Evolutionary conservation across 345 rosid species (phyloP).

Genomic region (Pistacia atlantica): DNA sequence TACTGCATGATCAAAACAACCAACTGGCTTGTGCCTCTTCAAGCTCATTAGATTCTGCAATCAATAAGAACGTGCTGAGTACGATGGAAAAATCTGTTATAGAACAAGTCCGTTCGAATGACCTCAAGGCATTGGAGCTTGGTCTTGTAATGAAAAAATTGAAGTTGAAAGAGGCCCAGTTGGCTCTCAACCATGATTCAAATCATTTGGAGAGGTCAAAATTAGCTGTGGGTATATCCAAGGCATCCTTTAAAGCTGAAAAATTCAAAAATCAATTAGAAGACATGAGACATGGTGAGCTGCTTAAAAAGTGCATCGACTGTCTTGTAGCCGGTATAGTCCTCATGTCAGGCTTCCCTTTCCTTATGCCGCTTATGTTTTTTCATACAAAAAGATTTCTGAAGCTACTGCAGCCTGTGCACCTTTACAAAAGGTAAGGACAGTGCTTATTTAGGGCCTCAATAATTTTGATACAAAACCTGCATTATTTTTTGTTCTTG

Average conservation of each 20-base stretch:
- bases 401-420: conserved; percentile 74
- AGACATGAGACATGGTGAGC: conserved; percentile 67
- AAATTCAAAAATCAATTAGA: conserved; percentile 74
- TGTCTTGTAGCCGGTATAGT: conserved; percentile 79
- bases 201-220: conserved; percentile 66
- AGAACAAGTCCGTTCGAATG: conserved; percentile 76
- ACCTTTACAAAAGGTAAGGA: conserved; percentile 44
- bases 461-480: not conserved
- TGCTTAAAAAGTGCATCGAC: conserved; percentile 64
- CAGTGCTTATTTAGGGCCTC: conserved; percentile 8
- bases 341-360: conserved; percentile 56
- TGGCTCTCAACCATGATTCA: conserved; percentile 54
- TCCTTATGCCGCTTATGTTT: conserved; percentile 59
- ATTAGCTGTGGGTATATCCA: conserved; percentile 62
- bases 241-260: conserved; percentile 70
- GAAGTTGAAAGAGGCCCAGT: conserved; percentile 51
- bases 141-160: conserved; percentile 51
- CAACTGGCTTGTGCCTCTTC: conserved; percentile 41
- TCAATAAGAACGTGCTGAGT: conserved; percentile 30
- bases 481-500: not conserved
- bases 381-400: conserved; percentile 59
- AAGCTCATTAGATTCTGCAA: conserved; percentile 28
- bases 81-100: conserved; percentile 50
- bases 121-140: conserved; percentile 66
- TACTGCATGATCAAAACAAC: conserved; percentile 31